Evolutionary conservation across 306 rosid genomes (phyloP).

Genomic region (Ormosia semicastrata): DNA sequence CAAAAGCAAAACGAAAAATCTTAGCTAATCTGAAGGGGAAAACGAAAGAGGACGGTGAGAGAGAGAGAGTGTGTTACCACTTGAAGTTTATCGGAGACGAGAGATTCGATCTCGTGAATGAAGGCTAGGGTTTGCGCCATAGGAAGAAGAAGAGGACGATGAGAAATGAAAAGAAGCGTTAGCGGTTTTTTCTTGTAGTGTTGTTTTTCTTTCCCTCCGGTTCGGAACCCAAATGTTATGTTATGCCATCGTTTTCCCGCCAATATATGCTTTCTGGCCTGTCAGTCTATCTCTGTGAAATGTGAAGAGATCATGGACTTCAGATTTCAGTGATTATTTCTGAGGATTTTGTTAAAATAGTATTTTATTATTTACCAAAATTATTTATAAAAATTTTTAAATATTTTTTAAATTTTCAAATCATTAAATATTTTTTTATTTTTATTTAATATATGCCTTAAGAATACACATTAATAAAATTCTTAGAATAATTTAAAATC

Average conservation of each 20-base stretch:
- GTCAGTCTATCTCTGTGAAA: no score
- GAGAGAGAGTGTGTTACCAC: slow-evolving; percentile 51
- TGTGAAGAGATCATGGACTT: no score
- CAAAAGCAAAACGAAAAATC: background rate
- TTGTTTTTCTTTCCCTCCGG: background rate
- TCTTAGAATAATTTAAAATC: no score
- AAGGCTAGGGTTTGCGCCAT: slow-evolving; percentile 66
- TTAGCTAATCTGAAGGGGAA: background rate
- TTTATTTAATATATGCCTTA: no score
- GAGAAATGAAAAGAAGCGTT: background rate
- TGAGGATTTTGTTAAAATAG: no score
- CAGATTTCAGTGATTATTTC: no score
- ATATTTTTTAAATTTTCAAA: no score
- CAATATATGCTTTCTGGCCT: background rate
- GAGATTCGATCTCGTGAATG: slow-evolving; percentile 61
- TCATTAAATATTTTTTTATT: no score
- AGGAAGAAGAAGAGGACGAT: background rate
- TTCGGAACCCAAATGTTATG: background rate
- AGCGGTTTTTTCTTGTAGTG: background rate
- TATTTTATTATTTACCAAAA: no score
- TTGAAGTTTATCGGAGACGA: slow-evolving; percentile 79
- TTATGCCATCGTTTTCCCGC: slow-evolving; percentile 35
- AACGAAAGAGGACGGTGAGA: background rate
- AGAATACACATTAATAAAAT: no score
- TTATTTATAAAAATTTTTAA: no score